Evolutionary conservation across 1,284 basidiomycete genomes (phyloP).

Genomic region (Vanrija sp.): DNA sequence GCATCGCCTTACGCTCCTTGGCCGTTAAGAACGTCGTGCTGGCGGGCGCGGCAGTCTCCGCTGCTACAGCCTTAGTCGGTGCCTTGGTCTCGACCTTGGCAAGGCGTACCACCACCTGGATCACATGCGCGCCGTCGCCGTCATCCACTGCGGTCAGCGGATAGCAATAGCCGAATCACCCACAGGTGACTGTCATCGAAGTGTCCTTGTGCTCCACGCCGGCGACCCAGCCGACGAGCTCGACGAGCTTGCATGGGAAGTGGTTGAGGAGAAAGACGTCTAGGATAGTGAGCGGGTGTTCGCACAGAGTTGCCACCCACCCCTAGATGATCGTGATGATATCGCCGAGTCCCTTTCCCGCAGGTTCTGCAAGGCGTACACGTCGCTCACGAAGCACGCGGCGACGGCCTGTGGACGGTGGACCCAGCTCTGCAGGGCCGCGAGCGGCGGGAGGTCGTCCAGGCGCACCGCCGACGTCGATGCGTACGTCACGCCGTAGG

Average conservation of each 20-base stretch:
- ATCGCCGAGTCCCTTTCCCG: constrained; percentile 1
- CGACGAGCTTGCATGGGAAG: constrained; percentile 37
- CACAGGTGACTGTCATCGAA: constrained; percentile 25
- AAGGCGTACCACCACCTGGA: constrained; percentile 26
- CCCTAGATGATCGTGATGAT: constrained; percentile 6
- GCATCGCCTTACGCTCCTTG: constrained; percentile 13
- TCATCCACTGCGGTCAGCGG: constrained; percentile 34
- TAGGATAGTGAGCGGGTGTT: constrained; percentile 7
- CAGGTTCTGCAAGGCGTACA: constrained; percentile 24
- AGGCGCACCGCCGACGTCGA: constrained; percentile 3
- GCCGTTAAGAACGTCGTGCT: constrained; percentile 1
- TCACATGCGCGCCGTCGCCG: constrained; percentile 32
- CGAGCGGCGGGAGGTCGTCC: constrained; percentile 17
- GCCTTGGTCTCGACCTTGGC: constrained; percentile 4
- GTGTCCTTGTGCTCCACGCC: constrained; percentile 39
- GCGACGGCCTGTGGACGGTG: constrained; percentile 37
- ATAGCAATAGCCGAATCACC: constrained; percentile 1
- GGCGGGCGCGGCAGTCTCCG: neutral
- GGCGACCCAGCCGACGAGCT: constrained; percentile 42
- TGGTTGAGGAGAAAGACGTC: constrained; percentile 37
- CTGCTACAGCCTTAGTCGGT: neutral
- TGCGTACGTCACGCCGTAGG: constrained; percentile 7
- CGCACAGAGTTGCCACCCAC: constrained; percentile 6
- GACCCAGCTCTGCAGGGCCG: constrained; percentile 31
- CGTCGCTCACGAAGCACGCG: constrained; percentile 35